phyloP scores from a whole-genome alignment of 2,329 filamentous ascomycete genomes.

The Shiraia bambusicola region DNA sequence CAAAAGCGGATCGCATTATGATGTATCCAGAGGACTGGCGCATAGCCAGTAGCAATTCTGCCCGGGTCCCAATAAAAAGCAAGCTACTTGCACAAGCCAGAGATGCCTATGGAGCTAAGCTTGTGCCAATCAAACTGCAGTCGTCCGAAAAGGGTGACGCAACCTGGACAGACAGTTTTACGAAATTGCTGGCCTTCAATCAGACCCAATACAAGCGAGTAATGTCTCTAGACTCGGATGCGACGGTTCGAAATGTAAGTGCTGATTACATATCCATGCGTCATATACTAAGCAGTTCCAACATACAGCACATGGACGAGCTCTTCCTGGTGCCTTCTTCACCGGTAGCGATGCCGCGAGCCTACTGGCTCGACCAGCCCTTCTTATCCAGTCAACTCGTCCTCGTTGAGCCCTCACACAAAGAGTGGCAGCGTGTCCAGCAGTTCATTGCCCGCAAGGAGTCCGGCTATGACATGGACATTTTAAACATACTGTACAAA shows the following conservation, averaged over 20 bases:
- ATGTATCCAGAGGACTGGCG: constrained; percentile 19
- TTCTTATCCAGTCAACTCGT: constrained; percentile 59
- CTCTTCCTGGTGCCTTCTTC: constrained; percentile 63
- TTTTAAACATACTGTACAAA: constrained; percentile 60
- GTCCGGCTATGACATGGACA: constrained; percentile 60
- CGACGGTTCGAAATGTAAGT: constrained; percentile 50
- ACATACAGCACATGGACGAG: constrained; percentile 62
- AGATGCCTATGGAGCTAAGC: constrained; percentile 47
- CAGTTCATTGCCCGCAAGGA: constrained; percentile 8
- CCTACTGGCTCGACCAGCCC: constrained; percentile 61
- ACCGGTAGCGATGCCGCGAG: constrained; percentile 65
- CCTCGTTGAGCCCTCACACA: constrained; percentile 58
- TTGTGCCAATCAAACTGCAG: constrained; percentile 47
- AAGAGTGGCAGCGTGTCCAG: constrained; percentile 48
- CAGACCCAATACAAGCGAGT: constrained; percentile 61
- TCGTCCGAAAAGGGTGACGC: constrained; percentile 32
- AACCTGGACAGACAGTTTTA: constrained; percentile 62
- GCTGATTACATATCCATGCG: background rate
- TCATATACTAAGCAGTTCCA: background rate
- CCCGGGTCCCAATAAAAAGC: constrained; percentile 15
- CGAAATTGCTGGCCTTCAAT: constrained; percentile 67
- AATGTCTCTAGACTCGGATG: constrained; percentile 60
- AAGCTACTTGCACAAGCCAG: constrained; percentile 48
- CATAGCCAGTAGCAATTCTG: constrained; percentile 2
- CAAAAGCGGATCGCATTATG: constrained; percentile 16